Conservation (phyloP, 2,329 filamentous ascomycete genomes). For the Colletotrichum graminicola region DNA sequence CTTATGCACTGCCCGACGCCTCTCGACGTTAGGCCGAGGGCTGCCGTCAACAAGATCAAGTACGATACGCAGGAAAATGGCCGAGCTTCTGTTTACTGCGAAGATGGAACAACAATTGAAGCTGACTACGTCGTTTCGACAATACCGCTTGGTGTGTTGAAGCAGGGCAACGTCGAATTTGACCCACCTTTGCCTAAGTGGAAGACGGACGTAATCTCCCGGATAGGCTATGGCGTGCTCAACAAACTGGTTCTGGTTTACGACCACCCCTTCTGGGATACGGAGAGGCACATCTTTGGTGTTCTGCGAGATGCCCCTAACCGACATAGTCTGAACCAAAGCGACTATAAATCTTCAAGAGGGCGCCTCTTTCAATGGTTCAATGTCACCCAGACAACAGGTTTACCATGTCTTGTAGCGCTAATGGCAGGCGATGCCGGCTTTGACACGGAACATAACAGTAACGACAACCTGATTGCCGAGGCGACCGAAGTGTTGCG, state of each 20-base stretch:
- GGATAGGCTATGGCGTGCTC: slow-evolving; percentile 91
- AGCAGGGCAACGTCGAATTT: slow-evolving; percentile 85
- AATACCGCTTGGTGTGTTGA: slow-evolving; percentile 90
- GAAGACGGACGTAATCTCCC: slow-evolving; percentile 83
- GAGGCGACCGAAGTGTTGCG: slow-evolving; percentile 86
- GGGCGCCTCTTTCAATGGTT: slow-evolving; percentile 99
- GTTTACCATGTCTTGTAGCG: slow-evolving; percentile 87
- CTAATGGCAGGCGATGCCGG: slow-evolving; percentile 97
- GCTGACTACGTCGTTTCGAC: slow-evolving; percentile 95
- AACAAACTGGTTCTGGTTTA: slow-evolving; percentile 97
- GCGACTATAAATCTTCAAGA: slow-evolving; percentile 81
- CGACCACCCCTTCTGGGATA: slow-evolving; percentile 90
- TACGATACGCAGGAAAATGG: slow-evolving; percentile 65
- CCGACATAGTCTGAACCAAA: slow-evolving; percentile 78
- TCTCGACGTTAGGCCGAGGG: slow-evolving; percentile 81
- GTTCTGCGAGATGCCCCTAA: slow-evolving; percentile 81
- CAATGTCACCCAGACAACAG: slow-evolving; percentile 91
- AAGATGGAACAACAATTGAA: slow-evolving; percentile 80
- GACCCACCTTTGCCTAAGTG: slow-evolving; percentile 89
- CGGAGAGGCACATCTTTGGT: slow-evolving; percentile 91
- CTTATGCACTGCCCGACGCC: slow-evolving; percentile 81
- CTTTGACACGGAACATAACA: slow-evolving; percentile 83
- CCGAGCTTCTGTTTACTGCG: slow-evolving; percentile 71
- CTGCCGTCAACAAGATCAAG: slow-evolving; percentile 77
- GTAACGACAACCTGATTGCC: slow-evolving; percentile 79